Percentiles rank a stretch among this genome's conserved stretches.
Conservation (phyloP, 768 basidiomycete genomes). For the Tephrocybe sp. region DNA sequence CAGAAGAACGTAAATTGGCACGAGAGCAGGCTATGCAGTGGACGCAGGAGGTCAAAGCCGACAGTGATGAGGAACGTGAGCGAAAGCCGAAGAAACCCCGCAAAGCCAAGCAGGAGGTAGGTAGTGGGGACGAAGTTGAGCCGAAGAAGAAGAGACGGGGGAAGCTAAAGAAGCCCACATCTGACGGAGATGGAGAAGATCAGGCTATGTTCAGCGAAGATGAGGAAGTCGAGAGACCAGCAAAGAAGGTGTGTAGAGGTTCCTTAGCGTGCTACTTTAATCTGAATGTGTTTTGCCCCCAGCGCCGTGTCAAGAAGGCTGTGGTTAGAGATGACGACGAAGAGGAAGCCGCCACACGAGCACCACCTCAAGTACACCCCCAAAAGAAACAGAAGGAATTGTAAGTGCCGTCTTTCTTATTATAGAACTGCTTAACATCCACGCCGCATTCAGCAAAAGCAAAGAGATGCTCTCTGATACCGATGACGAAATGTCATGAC, state of each 20-base stretch:
- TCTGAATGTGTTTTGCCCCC: conserved; percentile 19
- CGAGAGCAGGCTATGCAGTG: conserved; percentile 81
- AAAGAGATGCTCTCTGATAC: conserved; percentile 87
- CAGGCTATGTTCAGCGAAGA: conserved; percentile 71
- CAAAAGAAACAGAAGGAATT: conserved; percentile 82
- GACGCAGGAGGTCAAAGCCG: conserved; percentile 67
- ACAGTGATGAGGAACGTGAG: conserved; percentile 81
- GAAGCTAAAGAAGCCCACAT: conserved; percentile 60
- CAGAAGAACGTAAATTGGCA: conserved; percentile 72
- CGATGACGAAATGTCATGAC: conserved; percentile 76
- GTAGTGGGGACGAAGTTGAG: conserved; percentile 60
- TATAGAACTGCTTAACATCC: conserved; percentile 9
- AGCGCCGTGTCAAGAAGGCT: conserved; percentile 67
- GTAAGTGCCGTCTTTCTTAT: conserved; percentile 40
- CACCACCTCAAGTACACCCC: conserved; percentile 28
- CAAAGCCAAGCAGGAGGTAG: conserved; percentile 50
- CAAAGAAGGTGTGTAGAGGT: conserved; percentile 57
- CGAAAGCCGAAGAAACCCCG: conserved; percentile 54
- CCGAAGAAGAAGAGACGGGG: conserved; percentile 73
- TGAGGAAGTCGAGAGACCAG: conserved; percentile 62
- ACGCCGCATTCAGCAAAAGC: conserved; percentile 63
- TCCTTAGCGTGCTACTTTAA: background rate
- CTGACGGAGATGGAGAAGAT: conserved; percentile 62
- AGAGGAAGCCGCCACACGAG: conserved; percentile 44
- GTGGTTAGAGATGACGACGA: conserved; percentile 81